Conservation (phyloP, 2,329 filamentous ascomycete species). For the Xenoacremonium recifei region DNA sequence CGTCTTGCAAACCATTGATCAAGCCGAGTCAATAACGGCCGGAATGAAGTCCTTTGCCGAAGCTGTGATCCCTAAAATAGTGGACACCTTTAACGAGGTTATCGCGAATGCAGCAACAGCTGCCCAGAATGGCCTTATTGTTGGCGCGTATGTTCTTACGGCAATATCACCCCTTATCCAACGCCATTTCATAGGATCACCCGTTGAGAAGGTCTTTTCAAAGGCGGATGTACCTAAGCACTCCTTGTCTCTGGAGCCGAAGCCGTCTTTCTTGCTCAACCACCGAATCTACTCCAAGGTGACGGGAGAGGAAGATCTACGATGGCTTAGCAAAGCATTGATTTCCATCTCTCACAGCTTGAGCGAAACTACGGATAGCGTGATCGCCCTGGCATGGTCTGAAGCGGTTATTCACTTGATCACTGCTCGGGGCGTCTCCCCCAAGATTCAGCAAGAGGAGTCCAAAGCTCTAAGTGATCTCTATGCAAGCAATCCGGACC, state of each 20-base stretch:
- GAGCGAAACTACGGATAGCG: slow-evolving; percentile 43
- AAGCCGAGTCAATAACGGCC: slow-evolving; percentile 42
- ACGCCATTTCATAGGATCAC: slow-evolving; percentile 53
- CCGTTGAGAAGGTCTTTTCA: slow-evolving; percentile 43
- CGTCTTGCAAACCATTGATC: slow-evolving; percentile 58
- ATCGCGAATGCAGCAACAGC: slow-evolving; percentile 74
- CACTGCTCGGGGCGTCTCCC: slow-evolving; percentile 59
- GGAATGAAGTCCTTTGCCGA: slow-evolving; percentile 52
- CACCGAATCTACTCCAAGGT: slow-evolving; percentile 83
- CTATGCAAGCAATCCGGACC: slow-evolving; percentile 58
- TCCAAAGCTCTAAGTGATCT: slow-evolving; percentile 59
- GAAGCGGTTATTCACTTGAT: slow-evolving; percentile 81
- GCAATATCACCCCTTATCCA: slow-evolving; percentile 59
- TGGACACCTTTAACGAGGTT: slow-evolving; percentile 76
- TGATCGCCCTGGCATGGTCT: slow-evolving; percentile 71
- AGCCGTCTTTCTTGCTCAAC: slow-evolving; percentile 84
- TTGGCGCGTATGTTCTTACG: slow-evolving; percentile 72
- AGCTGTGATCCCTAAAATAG: slow-evolving; percentile 51
- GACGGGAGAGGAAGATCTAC: slow-evolving; percentile 68
- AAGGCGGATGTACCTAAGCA: slow-evolving; percentile 64
- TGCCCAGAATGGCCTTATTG: slow-evolving; percentile 78
- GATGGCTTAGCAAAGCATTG: slow-evolving; percentile 74
- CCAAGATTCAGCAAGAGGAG: slow-evolving; percentile 63
- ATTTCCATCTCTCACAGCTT: slow-evolving; percentile 58
- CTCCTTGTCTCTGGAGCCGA: slow-evolving; percentile 68